Percentiles rank a stretch among this genome's conserved stretches.
phyloP scores from a whole-genome alignment of 1,139 yeast species.

The Lodderomyces metapsilosis region DNA sequence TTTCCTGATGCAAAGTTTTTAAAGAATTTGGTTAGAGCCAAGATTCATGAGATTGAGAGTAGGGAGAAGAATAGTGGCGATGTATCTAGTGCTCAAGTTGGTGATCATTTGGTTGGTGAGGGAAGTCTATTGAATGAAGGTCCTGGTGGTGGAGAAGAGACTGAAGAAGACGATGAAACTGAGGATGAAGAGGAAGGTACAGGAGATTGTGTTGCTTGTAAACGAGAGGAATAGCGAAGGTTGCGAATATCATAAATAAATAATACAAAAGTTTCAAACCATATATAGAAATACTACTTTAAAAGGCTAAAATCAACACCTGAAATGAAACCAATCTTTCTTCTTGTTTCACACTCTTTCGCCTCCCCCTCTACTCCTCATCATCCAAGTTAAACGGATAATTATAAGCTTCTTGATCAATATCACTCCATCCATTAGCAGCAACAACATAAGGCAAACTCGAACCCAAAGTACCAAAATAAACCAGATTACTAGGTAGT shows the following conservation, averaged over 20 bases:
- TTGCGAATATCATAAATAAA: too few species aligned
- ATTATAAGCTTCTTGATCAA: constrained; percentile 20
- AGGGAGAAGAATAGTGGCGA: constrained; percentile 18
- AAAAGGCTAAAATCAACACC: too few species aligned
- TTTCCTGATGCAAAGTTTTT: constrained; percentile 47
- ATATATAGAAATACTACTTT: too few species aligned
- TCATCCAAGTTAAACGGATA: constrained; percentile 15
- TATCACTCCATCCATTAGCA: constrained; percentile 40
- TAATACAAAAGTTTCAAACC: too few species aligned
- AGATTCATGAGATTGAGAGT: constrained; percentile 17
- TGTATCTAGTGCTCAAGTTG: constrained; percentile 6
- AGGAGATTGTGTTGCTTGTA: constrained; percentile 16
- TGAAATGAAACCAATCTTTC: too few species aligned
- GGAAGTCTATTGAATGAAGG: constrained; percentile 12
- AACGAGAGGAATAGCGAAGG: constrained; percentile 1
- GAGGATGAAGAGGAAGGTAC: neutral
- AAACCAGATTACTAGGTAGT: constrained; percentile 37
- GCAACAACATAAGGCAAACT: constrained; percentile 43
- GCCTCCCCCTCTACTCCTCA: constrained; percentile 9
- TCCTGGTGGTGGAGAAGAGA: too few species aligned
- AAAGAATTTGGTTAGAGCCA: constrained; percentile 34
- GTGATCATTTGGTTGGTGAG: constrained; percentile 28
- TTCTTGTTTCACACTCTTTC: too few species aligned
- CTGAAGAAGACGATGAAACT: neutral
- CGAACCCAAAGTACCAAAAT: constrained; percentile 41